Percentiles rank a stretch among this genome's conserved stretches.
Evolutionary conservation across 1,284 basidiomycete genomes (phyloP).

Genomic region (Waitea zeae): DNA sequence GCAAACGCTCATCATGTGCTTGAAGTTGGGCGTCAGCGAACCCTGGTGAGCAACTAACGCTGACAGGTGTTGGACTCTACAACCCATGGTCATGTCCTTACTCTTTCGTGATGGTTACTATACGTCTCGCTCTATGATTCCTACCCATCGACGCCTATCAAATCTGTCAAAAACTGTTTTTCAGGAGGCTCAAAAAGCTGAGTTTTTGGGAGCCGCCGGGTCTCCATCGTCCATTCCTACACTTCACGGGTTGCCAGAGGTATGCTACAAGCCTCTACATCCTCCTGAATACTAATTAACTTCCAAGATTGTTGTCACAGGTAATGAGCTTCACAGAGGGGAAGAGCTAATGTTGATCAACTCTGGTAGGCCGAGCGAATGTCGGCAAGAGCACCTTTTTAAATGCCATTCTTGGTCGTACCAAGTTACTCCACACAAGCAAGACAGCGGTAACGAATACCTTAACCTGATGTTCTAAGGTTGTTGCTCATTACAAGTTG

Average conservation of each 20-base stretch:
- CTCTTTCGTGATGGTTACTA: not conserved
- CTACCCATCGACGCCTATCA: constrained; percentile 12
- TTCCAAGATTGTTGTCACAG: constrained; percentile 22
- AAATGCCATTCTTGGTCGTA: constrained; percentile 46
- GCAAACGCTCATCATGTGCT: not conserved
- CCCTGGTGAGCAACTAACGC: not conserved
- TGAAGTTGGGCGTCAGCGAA: not conserved
- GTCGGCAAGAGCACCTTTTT: constrained; percentile 59
- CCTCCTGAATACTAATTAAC: constrained; percentile 8
- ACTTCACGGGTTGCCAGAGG: constrained; percentile 32
- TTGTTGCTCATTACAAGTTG: not conserved
- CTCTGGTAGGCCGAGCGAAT: constrained; percentile 30
- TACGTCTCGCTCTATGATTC: not conserved
- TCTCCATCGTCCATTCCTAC: constrained; percentile 21
- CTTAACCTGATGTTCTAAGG: constrained; percentile 1
- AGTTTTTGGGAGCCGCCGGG: constrained; percentile 26
- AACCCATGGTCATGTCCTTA: not conserved
- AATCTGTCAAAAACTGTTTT: constrained; percentile 16
- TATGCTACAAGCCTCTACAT: constrained; percentile 8
- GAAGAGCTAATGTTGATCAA: not conserved
- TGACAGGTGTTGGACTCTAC: too few species aligned
- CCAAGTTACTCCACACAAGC: constrained; percentile 38
- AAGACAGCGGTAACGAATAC: constrained; percentile 40
- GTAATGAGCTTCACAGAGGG: constrained; percentile 6
- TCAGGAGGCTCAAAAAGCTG: too few species aligned